Conservation (phyloP, 768 basidiomycete species). For the Tulasnella sp. region DNA sequence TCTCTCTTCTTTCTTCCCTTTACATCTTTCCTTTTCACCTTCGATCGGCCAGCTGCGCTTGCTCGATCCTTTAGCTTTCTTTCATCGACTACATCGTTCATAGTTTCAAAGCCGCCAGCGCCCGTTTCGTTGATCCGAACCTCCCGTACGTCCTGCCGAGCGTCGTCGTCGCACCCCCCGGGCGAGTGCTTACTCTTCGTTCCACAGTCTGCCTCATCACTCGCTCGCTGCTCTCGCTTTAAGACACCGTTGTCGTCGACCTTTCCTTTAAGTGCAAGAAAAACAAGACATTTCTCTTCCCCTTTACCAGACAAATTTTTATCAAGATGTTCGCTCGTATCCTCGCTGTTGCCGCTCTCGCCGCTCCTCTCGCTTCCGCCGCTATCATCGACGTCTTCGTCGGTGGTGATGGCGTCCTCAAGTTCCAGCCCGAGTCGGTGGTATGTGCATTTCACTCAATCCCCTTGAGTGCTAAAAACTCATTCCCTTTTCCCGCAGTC, state of each 20-base stretch:
- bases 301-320: neutral
- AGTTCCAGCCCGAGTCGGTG: slow-evolving; percentile 25
- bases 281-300: neutral
- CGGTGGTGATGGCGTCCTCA: slow-evolving; percentile 21
- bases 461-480: no score
- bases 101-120: neutral
- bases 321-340: slow-evolving; percentile 18
- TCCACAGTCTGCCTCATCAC: neutral
- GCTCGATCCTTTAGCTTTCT: slow-evolving; percentile 4
- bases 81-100: neutral
- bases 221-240: neutral
- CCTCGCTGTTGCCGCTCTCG: slow-evolving; percentile 15
- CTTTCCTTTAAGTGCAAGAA: slow-evolving; percentile 13
- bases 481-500: neutral
- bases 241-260: neutral
- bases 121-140: slow-evolving; percentile 20
- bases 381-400: slow-evolving; percentile 29
- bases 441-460: slow-evolving; percentile 22
- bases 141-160: neutral
- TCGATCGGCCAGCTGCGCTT: slow-evolving; percentile 21
- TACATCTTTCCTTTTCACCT: slow-evolving; percentile 9
- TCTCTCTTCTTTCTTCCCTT: slow-evolving; percentile 15
- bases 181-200: neutral
- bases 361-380: slow-evolving; percentile 18
- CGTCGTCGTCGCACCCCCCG: no score